Conservation (phyloP, 768 basidiomycete species). For the Cystobasidium ongulense region DNA sequence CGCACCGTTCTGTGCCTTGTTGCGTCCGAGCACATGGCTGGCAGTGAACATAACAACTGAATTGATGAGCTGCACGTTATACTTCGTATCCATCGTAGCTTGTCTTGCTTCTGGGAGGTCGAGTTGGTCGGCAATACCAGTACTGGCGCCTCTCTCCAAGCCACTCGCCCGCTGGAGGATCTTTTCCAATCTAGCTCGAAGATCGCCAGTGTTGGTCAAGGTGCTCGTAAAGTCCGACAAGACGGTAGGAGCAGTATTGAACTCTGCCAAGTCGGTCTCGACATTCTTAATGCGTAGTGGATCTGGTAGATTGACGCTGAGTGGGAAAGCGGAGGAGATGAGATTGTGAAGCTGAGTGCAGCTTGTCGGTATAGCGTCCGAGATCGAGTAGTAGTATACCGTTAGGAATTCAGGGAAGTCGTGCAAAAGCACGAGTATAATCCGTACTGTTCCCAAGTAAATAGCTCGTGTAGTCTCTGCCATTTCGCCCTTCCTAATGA, state of each 20-base stretch:
- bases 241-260: conserved; percentile 84
- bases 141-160: conserved; percentile 37
- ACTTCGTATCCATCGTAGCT: conserved; percentile 51
- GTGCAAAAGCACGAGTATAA: conserved; percentile 89
- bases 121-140: conserved; percentile 38
- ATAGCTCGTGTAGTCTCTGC: conserved; percentile 72
- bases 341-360: conserved; percentile 96
- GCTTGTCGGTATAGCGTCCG: conserved; percentile 80
- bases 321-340: conserved; percentile 87
- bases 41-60: conserved; percentile 92
- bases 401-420: conserved; percentile 94
- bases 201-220: conserved; percentile 63
- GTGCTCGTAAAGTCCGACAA: conserved; percentile 81
- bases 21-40: conserved; percentile 81
- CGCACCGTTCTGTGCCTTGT: conserved; percentile 72
- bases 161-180: conserved; percentile 55
- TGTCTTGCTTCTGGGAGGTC: conserved; percentile 51
- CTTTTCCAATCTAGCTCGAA: conserved; percentile 71
- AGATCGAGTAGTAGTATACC: conserved; percentile 80
- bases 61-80: conserved; percentile 84
- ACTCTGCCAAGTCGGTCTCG: conserved; percentile 62
- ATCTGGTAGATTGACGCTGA: conserved; percentile 63
- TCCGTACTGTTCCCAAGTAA: conserved; percentile 78
- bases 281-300: conserved; percentile 49
- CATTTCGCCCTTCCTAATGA: conserved; percentile 73